A percentile compares a stretch with the other conserved stretches of the same genome.
Conservation (phyloP, 2,329 filamentous ascomycete species). For the Intubia oerlemansii region DNA sequence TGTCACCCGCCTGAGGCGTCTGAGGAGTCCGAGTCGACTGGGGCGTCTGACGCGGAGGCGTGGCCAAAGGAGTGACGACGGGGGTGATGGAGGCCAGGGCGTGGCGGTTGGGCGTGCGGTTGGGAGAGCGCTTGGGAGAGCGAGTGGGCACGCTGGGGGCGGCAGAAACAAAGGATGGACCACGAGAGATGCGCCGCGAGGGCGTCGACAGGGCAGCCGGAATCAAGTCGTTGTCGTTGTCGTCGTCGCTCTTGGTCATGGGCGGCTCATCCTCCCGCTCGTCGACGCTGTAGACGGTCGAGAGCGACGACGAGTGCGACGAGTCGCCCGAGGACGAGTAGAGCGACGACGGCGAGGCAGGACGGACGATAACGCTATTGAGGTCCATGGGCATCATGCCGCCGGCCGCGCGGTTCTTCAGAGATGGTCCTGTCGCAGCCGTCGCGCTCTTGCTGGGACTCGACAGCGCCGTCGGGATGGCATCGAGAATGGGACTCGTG, state of each 20-base stretch:
- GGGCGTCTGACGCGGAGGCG: too few species aligned
- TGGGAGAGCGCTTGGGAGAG: too few species aligned
- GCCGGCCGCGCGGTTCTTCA: slow-evolving; percentile 2
- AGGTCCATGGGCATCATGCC: slow-evolving; percentile 1
- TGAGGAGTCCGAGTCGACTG: too few species aligned
- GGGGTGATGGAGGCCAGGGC: too few species aligned
- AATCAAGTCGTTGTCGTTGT: not conserved
- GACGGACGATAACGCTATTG: not conserved
- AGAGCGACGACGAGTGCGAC: slow-evolving; percentile 24
- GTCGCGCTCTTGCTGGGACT: too few species aligned
- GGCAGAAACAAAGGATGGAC: too few species aligned
- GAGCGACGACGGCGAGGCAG: slow-evolving; percentile 2
- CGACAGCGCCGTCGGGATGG: not conserved
- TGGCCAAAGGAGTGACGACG: too few species aligned
- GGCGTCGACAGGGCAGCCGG: too few species aligned
- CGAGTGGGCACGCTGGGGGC: too few species aligned
- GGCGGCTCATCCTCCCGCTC: slow-evolving; percentile 25
- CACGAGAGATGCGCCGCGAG: not conserved
- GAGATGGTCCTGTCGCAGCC: not conserved
- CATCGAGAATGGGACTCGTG: too few species aligned
- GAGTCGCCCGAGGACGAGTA: slow-evolving; percentile 5
- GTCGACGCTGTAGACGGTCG: slow-evolving; percentile 33
- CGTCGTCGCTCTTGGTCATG: not conserved
- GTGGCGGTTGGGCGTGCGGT: too few species aligned
- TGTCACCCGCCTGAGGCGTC: too few species aligned